Evolutionary conservation across 108 stramenopile genomes (phyloP).

Genomic region (Nitzschia palea): DNA sequence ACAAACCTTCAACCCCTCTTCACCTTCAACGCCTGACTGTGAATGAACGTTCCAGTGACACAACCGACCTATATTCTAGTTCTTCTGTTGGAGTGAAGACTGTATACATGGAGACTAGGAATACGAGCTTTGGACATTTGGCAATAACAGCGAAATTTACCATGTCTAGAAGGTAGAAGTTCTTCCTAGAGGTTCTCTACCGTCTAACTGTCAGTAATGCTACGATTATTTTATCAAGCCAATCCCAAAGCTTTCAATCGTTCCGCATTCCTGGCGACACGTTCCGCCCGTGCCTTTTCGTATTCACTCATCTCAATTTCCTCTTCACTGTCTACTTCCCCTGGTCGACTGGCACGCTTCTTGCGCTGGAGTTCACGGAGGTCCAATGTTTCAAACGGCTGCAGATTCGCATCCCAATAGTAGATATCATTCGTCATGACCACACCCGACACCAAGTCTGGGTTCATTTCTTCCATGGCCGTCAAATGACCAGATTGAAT

Average conservation of each 20-base stretch:
- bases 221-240: conserved; percentile 44
- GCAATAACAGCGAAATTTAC: too few species aligned
- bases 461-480: conserved; percentile 56
- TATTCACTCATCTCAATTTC: conserved; percentile 87
- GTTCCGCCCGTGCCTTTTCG: conserved; percentile 81
- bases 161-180: too few species aligned
- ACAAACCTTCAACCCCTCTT: neutral
- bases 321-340: conserved; percentile 50
- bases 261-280: conserved; percentile 84
- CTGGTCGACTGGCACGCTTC: conserved; percentile 37
- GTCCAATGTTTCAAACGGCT: conserved; percentile 70
- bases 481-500: conserved; percentile 74
- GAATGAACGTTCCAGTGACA: neutral
- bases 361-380: conserved; percentile 58
- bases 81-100: too few species aligned
- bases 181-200: too few species aligned
- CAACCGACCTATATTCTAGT: too few species aligned
- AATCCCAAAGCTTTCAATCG: conserved; percentile 80
- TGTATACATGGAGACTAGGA: too few species aligned
- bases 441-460: conserved; percentile 49
- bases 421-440: conserved; percentile 66
- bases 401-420: conserved; percentile 39
- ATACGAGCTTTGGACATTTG: too few species aligned
- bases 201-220: too few species aligned
- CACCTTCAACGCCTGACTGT: neutral